phyloP scores from a whole-genome alignment of 2,329 filamentous ascomycete genomes.

The Trichoderma brevicompactum region DNA sequence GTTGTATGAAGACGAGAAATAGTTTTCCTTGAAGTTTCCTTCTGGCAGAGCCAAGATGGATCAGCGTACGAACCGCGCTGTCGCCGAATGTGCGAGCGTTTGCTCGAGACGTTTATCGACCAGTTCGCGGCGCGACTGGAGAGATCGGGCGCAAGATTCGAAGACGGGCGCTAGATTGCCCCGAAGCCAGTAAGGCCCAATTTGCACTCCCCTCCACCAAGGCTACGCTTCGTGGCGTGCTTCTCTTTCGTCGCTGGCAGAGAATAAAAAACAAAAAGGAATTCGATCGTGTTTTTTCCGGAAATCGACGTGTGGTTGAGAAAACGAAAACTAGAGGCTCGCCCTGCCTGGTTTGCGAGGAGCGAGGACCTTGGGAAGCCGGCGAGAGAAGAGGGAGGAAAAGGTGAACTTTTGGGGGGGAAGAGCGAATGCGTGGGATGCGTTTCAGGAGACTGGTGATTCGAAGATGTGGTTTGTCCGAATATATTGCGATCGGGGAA shows the following conservation, averaged over 20 bases:
- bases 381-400: conserved; percentile 9
- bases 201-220: conserved; percentile 20
- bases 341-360: conserved; percentile 13
- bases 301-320: background rate
- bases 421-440: conserved; percentile 21
- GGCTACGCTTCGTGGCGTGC: background rate
- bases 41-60: conserved; percentile 12
- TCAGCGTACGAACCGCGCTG: conserved; percentile 12
- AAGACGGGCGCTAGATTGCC: background rate
- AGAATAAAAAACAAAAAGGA: conserved; percentile 14
- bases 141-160: conserved; percentile 10
- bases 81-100: conserved; percentile 19
- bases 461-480: conserved; percentile 29
- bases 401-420: conserved; percentile 9
- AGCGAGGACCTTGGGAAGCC: conserved; percentile 14
- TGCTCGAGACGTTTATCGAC: conserved; percentile 7
- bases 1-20: background rate
- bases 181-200: conserved; percentile 5
- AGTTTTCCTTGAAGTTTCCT: background rate
- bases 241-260: background rate
- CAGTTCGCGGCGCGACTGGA: conserved; percentile 7
- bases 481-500: conserved; percentile 29
- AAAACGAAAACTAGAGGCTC: conserved; percentile 1
- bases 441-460: conserved; percentile 31
- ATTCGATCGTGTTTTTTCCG: conserved; percentile 4